These are phyloP conservation scores for Fusarium domesticum DNA, from an alignment of 2,329 filamentous ascomycete genomes.

Conservation along the genomic window DNA sequence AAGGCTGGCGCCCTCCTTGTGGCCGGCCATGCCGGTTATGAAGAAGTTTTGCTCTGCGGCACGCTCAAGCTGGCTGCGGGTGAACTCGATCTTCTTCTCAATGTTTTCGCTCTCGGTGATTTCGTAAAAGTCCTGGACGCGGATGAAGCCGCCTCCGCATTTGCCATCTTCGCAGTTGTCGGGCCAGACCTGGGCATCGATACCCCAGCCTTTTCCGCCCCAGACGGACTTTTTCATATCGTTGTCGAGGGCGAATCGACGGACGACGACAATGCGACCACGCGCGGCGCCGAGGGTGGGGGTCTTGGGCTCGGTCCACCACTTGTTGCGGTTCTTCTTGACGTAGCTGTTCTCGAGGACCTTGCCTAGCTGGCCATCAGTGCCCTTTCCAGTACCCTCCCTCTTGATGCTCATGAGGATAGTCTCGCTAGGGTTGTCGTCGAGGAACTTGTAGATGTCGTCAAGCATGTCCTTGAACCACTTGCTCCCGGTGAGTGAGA, in stretches of 20 bases:
- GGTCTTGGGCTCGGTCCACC: slow-evolving; percentile 76
- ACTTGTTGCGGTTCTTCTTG: slow-evolving; percentile 53
- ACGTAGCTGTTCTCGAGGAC: slow-evolving; percentile 74
- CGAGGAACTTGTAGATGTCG: slow-evolving; percentile 71
- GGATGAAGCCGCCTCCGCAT: slow-evolving; percentile 67
- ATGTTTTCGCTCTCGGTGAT: slow-evolving; percentile 73
- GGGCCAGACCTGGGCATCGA: slow-evolving; percentile 70
- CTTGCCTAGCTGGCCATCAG: slow-evolving; percentile 72
- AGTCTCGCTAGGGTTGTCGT: slow-evolving; percentile 73
- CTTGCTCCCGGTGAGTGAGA: slow-evolving; percentile 77
- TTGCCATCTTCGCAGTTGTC: slow-evolving; percentile 81
- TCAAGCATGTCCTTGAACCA: slow-evolving; percentile 72
- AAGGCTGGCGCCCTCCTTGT: slow-evolving; percentile 29
- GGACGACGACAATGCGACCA: slow-evolving; percentile 78
- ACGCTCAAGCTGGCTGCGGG: slow-evolving; percentile 72
- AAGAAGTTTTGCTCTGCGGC: slow-evolving; percentile 54
- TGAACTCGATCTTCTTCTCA: slow-evolving; percentile 72
- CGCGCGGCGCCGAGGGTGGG: slow-evolving; percentile 76
- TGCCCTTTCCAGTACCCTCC: slow-evolving; percentile 78
- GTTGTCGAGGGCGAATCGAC: slow-evolving; percentile 70
- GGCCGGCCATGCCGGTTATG: slow-evolving; percentile 37
- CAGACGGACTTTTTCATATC: slow-evolving; percentile 48
- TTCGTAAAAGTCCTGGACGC: slow-evolving; percentile 94
- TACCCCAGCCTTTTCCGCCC: slow-evolving; percentile 52
- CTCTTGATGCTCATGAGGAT: slow-evolving; percentile 87